A percentile compares a stretch with the other conserved stretches of the same genome.
phyloP scores from a whole-genome alignment of 106 monocot genomes.

The Xerophyta viscosa region DNA sequence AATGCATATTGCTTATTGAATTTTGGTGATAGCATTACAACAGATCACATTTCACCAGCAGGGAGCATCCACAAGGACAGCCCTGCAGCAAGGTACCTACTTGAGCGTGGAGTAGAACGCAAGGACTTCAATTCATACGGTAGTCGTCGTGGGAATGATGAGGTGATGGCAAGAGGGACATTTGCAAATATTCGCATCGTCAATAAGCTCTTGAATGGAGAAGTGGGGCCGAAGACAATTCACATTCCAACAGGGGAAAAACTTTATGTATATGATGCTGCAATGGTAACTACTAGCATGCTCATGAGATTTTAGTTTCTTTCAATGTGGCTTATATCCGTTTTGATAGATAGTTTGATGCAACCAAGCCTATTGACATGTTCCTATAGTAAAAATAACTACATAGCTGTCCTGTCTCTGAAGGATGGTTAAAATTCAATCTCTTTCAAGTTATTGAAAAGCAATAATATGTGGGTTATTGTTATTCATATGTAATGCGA shows the following conservation, averaged over 20 bases:
- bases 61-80: slow-evolving; percentile 72
- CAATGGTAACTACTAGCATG: no score
- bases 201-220: slow-evolving; percentile 73
- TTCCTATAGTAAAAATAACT: no score
- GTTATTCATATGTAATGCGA: no score
- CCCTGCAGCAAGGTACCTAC: slow-evolving; percentile 77
- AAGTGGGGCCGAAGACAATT: slow-evolving; percentile 75
- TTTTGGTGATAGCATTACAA: slow-evolving; percentile 71
- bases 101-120: slow-evolving; percentile 60
- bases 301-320: no score
- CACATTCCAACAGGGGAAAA: slow-evolving; percentile 78
- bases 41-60: no score
- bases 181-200: slow-evolving; percentile 82
- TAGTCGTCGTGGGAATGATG: slow-evolving; percentile 80
- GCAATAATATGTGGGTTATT: no score
- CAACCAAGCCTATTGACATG: no score
- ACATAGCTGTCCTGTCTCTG: no score
- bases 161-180: slow-evolving; percentile 67
- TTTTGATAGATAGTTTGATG: no score
- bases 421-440: no score
- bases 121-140: slow-evolving; percentile 82
- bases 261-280: slow-evolving; percentile 67
- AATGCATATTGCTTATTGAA: slow-evolving; percentile 64
- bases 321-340: no score
- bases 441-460: no score